Evolutionary conservation across 73 alveolate species (phyloP).

Genomic region (Durusdinium trenchii): DNA sequence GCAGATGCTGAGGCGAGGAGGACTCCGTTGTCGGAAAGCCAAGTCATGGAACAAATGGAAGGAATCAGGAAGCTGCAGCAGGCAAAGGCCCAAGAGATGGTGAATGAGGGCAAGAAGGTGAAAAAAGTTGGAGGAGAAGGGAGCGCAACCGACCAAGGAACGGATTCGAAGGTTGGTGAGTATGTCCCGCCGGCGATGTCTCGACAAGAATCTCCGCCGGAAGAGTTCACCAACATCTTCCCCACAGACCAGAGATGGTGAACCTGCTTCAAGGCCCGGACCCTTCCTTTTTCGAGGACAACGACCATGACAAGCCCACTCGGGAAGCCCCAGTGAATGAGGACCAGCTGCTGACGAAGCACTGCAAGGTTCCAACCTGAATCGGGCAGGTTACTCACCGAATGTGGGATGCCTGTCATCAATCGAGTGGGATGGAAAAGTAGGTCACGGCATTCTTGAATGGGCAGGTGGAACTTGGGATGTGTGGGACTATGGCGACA

Average conservation of each 20-base stretch:
- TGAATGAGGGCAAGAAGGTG: not conserved
- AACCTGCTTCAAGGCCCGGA: not conserved
- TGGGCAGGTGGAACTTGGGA: not conserved
- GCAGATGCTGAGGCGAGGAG: slow-evolving; percentile 24
- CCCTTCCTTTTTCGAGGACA: not conserved
- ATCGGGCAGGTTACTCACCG: not conserved
- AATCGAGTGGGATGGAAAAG: not conserved
- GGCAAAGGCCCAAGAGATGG: not conserved
- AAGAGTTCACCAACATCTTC: not conserved
- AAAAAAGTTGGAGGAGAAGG: not conserved
- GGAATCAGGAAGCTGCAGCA: not conserved
- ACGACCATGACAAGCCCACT: not conserved
- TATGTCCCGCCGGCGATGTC: not conserved
- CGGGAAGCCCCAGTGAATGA: not conserved
- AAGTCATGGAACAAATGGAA: not conserved
- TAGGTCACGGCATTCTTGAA: not conserved
- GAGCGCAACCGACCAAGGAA: not conserved
- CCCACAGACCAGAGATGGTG: slow-evolving; percentile 1
- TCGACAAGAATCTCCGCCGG: not conserved
- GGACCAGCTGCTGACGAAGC: not conserved
- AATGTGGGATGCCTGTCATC: not conserved
- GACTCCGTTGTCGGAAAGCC: not conserved
- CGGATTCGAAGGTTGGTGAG: not conserved
- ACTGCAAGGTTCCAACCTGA: not conserved
- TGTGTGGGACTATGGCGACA: not conserved